Conservation (phyloP, 208 protist species). For the Leishmania amazonensis region DNA sequence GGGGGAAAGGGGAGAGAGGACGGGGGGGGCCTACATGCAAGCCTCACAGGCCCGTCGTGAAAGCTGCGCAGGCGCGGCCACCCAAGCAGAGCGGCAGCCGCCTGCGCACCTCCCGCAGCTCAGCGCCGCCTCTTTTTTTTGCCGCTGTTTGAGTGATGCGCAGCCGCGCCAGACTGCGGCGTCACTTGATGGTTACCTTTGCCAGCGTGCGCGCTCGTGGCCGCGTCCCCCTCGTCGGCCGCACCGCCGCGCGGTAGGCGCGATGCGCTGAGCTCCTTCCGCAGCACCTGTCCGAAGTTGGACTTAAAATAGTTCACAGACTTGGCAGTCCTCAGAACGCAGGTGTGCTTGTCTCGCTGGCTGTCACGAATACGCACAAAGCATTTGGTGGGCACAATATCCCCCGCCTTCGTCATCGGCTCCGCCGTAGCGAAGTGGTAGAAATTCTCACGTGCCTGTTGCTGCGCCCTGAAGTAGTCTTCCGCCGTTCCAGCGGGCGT, state of each 20-base stretch:
- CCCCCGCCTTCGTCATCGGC: constrained; percentile 2
- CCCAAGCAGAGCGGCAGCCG: background rate
- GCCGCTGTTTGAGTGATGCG: background rate
- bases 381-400: constrained; percentile 60
- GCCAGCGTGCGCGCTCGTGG: background rate
- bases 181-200: background rate
- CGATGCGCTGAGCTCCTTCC: constrained; percentile 65
- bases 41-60: background rate
- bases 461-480: constrained; percentile 29
- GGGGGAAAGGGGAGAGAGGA: background rate
- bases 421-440: constrained; percentile 38
- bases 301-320: constrained; percentile 78
- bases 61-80: background rate
- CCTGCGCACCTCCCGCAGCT: background rate
- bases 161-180: background rate
- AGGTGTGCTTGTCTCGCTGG: constrained; percentile 59
- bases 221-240: constrained; percentile 10
- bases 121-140: background rate
- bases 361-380: constrained; percentile 77
- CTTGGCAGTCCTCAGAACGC: constrained; percentile 59
- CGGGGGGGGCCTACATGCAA: background rate
- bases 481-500: constrained; percentile 15
- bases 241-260: constrained; percentile 45
- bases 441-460: constrained; percentile 20
- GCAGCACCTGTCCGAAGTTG: constrained; percentile 72